These are phyloP conservation scores for Lodderomyces parapsilosis DNA, from an alignment of 1,139 yeast species.

Conservation along the genomic window DNA sequence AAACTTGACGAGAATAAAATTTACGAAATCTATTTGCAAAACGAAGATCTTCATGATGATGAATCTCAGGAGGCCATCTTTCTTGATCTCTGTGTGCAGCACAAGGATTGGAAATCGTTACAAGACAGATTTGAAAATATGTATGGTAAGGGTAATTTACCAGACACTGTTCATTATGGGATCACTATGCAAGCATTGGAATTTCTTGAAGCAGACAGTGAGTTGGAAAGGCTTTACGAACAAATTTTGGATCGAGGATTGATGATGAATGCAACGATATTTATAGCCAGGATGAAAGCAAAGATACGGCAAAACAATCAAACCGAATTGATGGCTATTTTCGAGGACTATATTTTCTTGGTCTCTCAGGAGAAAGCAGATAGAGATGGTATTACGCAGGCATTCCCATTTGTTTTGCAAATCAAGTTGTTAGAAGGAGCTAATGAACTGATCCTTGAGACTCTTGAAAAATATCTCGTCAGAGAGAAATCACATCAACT, in stretches of 20 bases:
- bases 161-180: conserved; percentile 59
- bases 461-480: conserved; percentile 34
- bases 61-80: conserved; percentile 40
- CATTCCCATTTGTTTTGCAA: conserved; percentile 42
- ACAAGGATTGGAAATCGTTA: conserved; percentile 57
- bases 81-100: conserved; percentile 48
- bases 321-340: conserved; percentile 32
- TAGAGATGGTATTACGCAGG: conserved; percentile 7
- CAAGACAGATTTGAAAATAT: conserved; percentile 63
- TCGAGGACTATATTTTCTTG: conserved; percentile 17
- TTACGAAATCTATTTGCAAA: conserved; percentile 22
- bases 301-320: conserved; percentile 46
- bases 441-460: conserved; percentile 35
- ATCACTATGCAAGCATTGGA: conserved; percentile 67
- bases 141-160: conserved; percentile 56
- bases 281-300: conserved; percentile 49
- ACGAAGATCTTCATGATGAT: conserved; percentile 27
- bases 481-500: conserved; percentile 17
- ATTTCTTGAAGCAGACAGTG: conserved; percentile 50
- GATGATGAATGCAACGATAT: conserved; percentile 47
- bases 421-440: conserved; percentile 39
- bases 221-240: conserved; percentile 52
- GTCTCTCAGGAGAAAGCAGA: conserved; percentile 4
- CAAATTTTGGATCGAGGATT: conserved; percentile 48
- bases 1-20: conserved; percentile 24